These are phyloP conservation scores for Kalanchoe fedtschenkoi DNA, from an alignment of 164 flowering plant species.

Conservation along the genomic window DNA sequence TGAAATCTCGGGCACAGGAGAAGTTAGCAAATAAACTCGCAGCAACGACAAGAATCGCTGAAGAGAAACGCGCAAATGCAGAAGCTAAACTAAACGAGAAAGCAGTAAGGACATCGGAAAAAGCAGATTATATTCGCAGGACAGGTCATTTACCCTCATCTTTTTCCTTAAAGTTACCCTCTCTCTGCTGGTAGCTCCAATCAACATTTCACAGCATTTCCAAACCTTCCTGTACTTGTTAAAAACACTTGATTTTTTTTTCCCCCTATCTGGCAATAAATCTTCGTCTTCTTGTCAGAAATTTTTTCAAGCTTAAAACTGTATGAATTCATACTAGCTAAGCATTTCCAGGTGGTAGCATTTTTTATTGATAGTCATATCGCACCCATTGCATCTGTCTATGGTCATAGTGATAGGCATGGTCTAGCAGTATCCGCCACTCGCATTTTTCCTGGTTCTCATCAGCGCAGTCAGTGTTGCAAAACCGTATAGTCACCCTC, in stretches of 20 bases:
- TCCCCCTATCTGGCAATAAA: neutral
- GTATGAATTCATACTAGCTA: too few relatives aligned
- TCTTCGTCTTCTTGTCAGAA: neutral
- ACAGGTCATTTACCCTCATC: slow-evolving; percentile 79
- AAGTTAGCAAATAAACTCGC: slow-evolving; percentile 64
- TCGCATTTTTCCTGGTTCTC: neutral
- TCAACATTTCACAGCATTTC: neutral
- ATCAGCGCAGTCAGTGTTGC: neutral
- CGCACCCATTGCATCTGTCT: neutral
- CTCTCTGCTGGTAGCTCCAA: slow-evolving; percentile 58
- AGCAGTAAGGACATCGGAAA: slow-evolving; percentile 66
- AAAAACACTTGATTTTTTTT: too few relatives aligned
- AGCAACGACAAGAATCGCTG: slow-evolving; percentile 69
- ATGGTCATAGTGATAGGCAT: too few relatives aligned
- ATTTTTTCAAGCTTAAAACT: too few relatives aligned
- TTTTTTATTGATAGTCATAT: slow-evolving; percentile 6
- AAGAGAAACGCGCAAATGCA: slow-evolving; percentile 81
- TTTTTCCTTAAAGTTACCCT: slow-evolving; percentile 68
- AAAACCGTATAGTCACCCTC: neutral
- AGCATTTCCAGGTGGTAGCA: neutral
- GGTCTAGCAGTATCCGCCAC: neutral
- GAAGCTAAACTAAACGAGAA: slow-evolving; percentile 74
- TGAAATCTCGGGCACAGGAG: slow-evolving; percentile 80
- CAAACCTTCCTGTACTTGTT: neutral
- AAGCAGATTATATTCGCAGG: slow-evolving; percentile 79